phyloP scores from a whole-genome alignment of 768 basidiomycete species.

The Rhodotorula paludigena region DNA sequence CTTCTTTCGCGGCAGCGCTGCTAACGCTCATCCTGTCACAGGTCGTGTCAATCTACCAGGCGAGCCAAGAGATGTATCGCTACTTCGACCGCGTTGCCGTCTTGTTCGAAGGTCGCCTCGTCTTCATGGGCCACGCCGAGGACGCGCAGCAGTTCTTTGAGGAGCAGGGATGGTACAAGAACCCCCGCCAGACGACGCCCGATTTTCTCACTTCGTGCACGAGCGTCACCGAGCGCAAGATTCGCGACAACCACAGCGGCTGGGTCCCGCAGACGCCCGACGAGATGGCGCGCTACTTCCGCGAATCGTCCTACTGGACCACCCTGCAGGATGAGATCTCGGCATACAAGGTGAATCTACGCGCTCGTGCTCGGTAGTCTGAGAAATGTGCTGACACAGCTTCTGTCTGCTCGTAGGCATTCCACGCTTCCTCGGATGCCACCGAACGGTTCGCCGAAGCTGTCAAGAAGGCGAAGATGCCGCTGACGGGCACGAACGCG shows the following conservation, averaged over 20 bases:
- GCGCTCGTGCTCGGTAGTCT: too few relatives aligned
- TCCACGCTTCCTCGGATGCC: neutral
- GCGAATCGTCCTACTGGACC: slow-evolving; percentile 41
- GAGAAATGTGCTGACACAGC: too few relatives aligned
- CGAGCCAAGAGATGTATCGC: slow-evolving; percentile 57
- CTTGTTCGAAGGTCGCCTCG: slow-evolving; percentile 67
- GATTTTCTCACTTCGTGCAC: slow-evolving; percentile 52
- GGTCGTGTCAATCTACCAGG: slow-evolving; percentile 49
- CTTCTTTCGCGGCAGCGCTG: too few relatives aligned
- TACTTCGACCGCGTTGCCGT: slow-evolving; percentile 73
- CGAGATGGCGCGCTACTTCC: slow-evolving; percentile 51
- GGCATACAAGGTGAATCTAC: slow-evolving; percentile 3
- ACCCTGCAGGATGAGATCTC: neutral
- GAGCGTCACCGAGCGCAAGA: slow-evolving; percentile 62
- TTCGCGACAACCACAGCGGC: slow-evolving; percentile 43
- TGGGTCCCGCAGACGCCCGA: slow-evolving; percentile 50
- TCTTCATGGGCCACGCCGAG: slow-evolving; percentile 66
- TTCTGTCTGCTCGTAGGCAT: too few relatives aligned
- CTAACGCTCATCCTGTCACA: too few relatives aligned
- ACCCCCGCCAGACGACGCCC: slow-evolving; percentile 45
- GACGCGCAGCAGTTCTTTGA: slow-evolving; percentile 68
- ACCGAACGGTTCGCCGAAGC: slow-evolving; percentile 10
- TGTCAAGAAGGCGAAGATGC: slow-evolving; percentile 13
- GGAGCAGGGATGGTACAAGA: slow-evolving; percentile 53
- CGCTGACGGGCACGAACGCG: slow-evolving; percentile 43